These are phyloP conservation scores for Styphnolobium japonicum DNA, from an alignment of 306 rosid species.

Conservation along the genomic window DNA sequence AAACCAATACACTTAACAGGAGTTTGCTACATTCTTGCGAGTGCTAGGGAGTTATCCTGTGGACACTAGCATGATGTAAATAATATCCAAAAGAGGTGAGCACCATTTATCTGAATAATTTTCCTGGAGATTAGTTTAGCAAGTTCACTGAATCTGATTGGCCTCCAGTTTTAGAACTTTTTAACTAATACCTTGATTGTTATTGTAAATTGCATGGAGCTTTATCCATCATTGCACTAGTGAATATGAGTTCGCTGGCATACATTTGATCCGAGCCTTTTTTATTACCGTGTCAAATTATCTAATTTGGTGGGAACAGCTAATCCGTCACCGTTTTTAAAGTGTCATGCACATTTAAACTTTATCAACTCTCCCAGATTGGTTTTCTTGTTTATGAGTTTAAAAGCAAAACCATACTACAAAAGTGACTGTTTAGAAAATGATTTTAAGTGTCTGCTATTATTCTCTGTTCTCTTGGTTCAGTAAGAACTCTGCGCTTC, in stretches of 20 bases:
- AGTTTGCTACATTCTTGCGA: slow-evolving; percentile 87
- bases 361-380: neutral
- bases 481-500: neutral
- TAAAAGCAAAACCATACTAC: neutral
- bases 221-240: slow-evolving; percentile 2
- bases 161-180: neutral
- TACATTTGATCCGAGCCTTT: slow-evolving; percentile 6
- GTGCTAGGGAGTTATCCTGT: slow-evolving; percentile 98
- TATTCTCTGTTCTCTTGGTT: neutral
- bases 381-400: slow-evolving; percentile 13
- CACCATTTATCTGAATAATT: slow-evolving; percentile 1
- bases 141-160: slow-evolving; percentile 4
- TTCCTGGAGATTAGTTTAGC: neutral
- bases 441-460: neutral
- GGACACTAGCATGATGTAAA: slow-evolving; percentile 61
- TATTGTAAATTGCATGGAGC: neutral
- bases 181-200: slow-evolving; percentile 2
- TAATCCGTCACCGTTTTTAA: neutral
- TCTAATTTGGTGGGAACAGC: neutral
- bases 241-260: slow-evolving; percentile 11
- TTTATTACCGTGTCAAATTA: neutral
- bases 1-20: slow-evolving; percentile 51
- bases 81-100: slow-evolving; percentile 32
- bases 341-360: neutral
- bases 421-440: neutral